Evolutionary conservation across 148 eudicot genomes (phyloP).

Genomic region (Rhododendron mucronatum): DNA sequence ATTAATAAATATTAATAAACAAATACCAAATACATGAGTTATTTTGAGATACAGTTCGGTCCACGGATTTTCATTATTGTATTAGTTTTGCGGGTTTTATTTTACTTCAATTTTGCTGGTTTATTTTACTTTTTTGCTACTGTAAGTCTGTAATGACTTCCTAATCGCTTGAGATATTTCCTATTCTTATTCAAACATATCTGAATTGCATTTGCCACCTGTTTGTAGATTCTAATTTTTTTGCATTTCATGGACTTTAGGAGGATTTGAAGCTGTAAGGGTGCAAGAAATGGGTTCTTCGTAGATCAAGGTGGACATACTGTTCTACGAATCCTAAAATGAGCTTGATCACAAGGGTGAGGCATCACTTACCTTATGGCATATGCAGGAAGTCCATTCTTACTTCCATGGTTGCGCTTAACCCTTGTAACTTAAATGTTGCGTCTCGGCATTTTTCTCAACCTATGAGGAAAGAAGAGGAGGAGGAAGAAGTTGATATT

Average conservation of each 20-base stretch:
- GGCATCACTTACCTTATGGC: conserved; percentile 45
- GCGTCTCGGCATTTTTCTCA: conserved; percentile 44
- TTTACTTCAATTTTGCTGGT: neutral
- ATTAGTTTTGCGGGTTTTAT: too few species aligned
- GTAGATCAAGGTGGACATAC: neutral
- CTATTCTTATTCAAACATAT: neutral
- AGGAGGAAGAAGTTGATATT: conserved; percentile 63
- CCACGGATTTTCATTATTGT: too few species aligned
- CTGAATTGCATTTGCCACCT: neutral
- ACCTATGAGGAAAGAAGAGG: conserved; percentile 52
- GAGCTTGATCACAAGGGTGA: conserved; percentile 53
- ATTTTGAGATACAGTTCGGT: too few species aligned
- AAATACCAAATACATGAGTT: too few species aligned
- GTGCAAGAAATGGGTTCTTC: conserved; percentile 3
- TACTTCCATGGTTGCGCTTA: conserved; percentile 15
- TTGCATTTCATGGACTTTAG: conserved; percentile 5
- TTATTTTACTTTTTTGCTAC: neutral
- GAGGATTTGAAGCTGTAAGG: neutral
- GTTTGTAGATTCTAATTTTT: neutral
- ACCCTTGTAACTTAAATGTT: conserved; percentile 18
- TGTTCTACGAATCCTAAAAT: conserved; percentile 19
- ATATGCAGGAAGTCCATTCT: conserved; percentile 26
- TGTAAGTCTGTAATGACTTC: neutral
- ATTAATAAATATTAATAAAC: too few species aligned
- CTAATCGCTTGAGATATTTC: neutral